Conservation (phyloP, 2,329 filamentous ascomycete genomes). For the Pestalotiopsis sp. region DNA sequence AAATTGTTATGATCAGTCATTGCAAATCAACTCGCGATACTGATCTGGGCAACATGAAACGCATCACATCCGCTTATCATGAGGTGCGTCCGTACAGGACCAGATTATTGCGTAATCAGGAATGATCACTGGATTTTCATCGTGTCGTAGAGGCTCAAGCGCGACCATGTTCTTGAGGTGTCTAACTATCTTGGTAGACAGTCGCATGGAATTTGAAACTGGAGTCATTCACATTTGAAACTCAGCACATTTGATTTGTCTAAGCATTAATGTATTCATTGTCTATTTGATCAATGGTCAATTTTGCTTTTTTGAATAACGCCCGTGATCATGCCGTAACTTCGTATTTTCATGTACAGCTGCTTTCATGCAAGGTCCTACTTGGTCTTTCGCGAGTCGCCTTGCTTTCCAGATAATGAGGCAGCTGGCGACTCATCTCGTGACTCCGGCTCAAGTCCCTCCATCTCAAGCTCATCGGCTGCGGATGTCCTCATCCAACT, state of each 20-base stretch:
- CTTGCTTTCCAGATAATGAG: not conserved
- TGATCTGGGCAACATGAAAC: too few species aligned
- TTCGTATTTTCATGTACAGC: not conserved
- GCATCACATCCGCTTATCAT: too few species aligned
- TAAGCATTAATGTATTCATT: not conserved
- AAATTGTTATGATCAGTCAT: too few species aligned
- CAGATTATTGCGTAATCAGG: too few species aligned
- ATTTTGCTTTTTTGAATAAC: not conserved
- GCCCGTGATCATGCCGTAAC: not conserved
- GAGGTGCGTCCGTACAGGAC: too few species aligned
- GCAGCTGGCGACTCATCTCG: not conserved
- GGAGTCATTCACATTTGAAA: too few species aligned
- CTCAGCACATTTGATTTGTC: not conserved
- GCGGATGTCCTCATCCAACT: slow-evolving; percentile 34
- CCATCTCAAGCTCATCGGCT: slow-evolving; percentile 32
- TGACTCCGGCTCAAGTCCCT: slow-evolving; percentile 14
- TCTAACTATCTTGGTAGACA: too few species aligned
- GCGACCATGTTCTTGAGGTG: too few species aligned
- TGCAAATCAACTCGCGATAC: too few species aligned
- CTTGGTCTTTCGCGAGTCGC: not conserved
- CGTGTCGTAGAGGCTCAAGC: too few species aligned
- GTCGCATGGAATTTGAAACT: too few species aligned
- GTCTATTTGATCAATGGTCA: not conserved
- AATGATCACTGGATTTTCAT: too few species aligned
- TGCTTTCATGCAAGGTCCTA: not conserved